These are phyloP conservation scores for Ganoderma leucocontextum DNA, from an alignment of 1,284 basidiomycete species.

Conservation along the genomic window DNA sequence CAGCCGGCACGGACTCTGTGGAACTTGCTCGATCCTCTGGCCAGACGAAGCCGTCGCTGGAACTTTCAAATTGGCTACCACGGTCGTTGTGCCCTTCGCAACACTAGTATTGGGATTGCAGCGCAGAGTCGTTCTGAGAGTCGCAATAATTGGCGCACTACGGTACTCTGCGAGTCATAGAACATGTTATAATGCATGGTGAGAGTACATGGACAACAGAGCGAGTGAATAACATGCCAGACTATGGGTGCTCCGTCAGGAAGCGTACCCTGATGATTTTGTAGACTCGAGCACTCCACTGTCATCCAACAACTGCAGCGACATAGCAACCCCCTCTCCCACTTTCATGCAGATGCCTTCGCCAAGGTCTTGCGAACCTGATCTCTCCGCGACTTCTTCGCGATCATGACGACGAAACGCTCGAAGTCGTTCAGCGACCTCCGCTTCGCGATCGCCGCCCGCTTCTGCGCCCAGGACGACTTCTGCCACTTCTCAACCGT, in stretches of 20 bases:
- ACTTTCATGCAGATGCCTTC: slow-evolving; percentile 36
- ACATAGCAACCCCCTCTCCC: background rate
- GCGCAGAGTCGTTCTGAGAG: background rate
- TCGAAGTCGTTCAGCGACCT: slow-evolving; percentile 91
- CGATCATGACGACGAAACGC: slow-evolving; percentile 81
- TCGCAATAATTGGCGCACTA: background rate
- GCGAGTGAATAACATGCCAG: slow-evolving; percentile 7
- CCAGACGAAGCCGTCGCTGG: background rate
- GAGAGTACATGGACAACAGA: slow-evolving; percentile 11
- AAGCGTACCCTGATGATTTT: slow-evolving; percentile 5
- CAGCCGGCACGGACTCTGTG: too few relatives aligned
- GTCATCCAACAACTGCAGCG: slow-evolving; percentile 5
- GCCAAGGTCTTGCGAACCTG: slow-evolving; percentile 68
- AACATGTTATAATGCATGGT: slow-evolving; percentile 8
- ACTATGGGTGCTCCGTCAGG: background rate
- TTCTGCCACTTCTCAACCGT: slow-evolving; percentile 83
- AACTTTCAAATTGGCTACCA: background rate
- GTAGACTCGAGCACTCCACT: background rate
- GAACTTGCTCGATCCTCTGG: too few relatives aligned
- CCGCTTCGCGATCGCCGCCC: slow-evolving; percentile 80
- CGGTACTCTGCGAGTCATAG: background rate
- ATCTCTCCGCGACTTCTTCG: slow-evolving; percentile 81
- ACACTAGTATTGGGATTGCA: background rate
- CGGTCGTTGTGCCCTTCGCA: background rate
- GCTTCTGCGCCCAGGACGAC: slow-evolving; percentile 92